A percentile compares a stretch with the other conserved stretches of the same genome.
Conservation (phyloP, 257 asterid genomes). For the Primulina eburnea region DNA sequence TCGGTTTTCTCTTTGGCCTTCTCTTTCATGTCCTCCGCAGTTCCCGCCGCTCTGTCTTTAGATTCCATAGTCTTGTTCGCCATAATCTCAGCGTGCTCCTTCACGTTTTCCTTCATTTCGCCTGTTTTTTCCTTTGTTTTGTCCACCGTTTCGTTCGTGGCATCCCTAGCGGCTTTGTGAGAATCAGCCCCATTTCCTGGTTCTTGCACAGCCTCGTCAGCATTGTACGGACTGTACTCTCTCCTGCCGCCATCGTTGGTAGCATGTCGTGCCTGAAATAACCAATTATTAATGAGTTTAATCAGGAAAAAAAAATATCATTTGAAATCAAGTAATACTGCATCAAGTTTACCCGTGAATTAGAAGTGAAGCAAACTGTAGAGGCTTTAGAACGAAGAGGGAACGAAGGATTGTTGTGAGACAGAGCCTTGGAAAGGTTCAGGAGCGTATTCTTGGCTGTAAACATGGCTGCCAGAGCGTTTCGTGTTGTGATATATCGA, state of each 20-base stretch:
- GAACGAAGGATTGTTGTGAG: conserved; percentile 33
- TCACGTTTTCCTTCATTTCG: conserved; percentile 44
- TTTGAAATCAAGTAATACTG: conserved; percentile 27
- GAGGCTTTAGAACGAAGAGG: conserved; percentile 37
- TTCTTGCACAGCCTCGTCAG: conserved; percentile 30
- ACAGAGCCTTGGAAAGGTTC: conserved; percentile 40
- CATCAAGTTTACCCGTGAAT: background rate
- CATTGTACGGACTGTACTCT: conserved; percentile 30
- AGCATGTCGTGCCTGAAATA: conserved; percentile 37
- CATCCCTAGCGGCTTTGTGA: too few species aligned
- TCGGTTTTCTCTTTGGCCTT: too few species aligned
- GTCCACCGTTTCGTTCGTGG: conserved; percentile 28
- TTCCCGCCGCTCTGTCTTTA: too few species aligned
- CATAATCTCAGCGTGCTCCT: conserved; percentile 24
- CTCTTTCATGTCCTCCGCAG: too few species aligned
- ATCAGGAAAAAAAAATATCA: too few species aligned
- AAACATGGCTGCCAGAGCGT: conserved; percentile 53
- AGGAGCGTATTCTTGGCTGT: conserved; percentile 36
- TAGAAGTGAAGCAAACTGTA: conserved; percentile 60
- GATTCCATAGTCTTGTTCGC: conserved; percentile 26
- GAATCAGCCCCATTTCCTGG: conserved; percentile 18
- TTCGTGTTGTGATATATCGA: too few species aligned
- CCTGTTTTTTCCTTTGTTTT: conserved; percentile 29
- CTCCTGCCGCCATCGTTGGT: conserved; percentile 38
- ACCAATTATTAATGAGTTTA: background rate